Conservation (phyloP, 768 basidiomycete species). For the Calocybe gangraenosa region DNA sequence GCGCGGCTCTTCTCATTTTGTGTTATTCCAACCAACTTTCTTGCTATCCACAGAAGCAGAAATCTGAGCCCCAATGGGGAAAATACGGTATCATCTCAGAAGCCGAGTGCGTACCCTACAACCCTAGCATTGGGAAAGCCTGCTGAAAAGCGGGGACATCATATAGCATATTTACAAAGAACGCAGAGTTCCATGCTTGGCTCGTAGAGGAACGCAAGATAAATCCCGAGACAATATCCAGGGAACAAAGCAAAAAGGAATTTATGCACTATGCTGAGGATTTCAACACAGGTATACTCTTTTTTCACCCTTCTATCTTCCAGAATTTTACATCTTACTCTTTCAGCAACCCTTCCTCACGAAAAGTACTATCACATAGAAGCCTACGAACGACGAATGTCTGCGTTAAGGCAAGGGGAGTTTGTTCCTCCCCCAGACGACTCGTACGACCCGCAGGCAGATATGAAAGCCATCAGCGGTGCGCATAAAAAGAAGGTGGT, state of each 20-base stretch:
- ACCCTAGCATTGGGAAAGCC: neutral
- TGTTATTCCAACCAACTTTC: neutral
- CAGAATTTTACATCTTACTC: neutral
- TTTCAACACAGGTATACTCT: constrained; percentile 65
- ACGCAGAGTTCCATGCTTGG: constrained; percentile 88
- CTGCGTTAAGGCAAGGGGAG: constrained; percentile 79
- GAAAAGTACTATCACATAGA: constrained; percentile 95
- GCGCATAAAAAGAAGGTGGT: constrained; percentile 64
- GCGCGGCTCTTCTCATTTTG: neutral
- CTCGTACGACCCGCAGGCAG: constrained; percentile 78
- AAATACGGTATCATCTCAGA: constrained; percentile 87
- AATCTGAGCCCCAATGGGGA: constrained; percentile 73
- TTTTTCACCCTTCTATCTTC: neutral
- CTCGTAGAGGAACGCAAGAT: constrained; percentile 88
- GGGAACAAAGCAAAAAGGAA: constrained; percentile 83
- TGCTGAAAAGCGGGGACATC: no score
- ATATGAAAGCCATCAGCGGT: constrained; percentile 72
- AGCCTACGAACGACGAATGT: constrained; percentile 81
- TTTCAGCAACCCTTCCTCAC: constrained; percentile 81
- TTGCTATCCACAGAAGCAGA: constrained; percentile 42
- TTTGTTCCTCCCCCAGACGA: constrained; percentile 69
- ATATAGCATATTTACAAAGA: constrained; percentile 83
- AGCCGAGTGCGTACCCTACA: constrained; percentile 56
- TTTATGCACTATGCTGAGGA: constrained; percentile 82
- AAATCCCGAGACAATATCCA: constrained; percentile 85